Conservation (phyloP, 2,329 filamentous ascomycete genomes). For the Penicillium concentricum region DNA sequence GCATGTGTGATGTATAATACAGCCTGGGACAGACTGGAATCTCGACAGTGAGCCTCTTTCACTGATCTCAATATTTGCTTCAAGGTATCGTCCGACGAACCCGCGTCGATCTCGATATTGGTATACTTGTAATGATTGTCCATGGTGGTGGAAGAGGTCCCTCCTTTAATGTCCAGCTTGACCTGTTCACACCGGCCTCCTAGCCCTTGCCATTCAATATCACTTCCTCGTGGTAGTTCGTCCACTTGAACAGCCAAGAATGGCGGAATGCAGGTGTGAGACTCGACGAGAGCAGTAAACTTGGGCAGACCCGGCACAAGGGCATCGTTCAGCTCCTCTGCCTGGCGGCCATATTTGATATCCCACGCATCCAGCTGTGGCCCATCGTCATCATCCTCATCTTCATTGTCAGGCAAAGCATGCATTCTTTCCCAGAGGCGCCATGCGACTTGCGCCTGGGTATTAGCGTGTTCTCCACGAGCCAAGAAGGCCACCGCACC, state of each 20-base stretch:
- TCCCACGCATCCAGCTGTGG: conserved; percentile 49
- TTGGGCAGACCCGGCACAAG: conserved; percentile 23
- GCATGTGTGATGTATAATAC: conserved; percentile 38
- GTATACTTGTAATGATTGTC: conserved; percentile 28
- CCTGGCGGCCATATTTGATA: conserved; percentile 57
- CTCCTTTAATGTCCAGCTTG: conserved; percentile 20
- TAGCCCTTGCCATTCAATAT: conserved; percentile 80
- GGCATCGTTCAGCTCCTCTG: conserved; percentile 36
- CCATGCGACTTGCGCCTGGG: conserved; percentile 40
- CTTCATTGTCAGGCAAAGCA: conserved; percentile 16
- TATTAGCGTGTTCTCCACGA: conserved; percentile 31
- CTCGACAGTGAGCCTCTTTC: conserved; percentile 18
- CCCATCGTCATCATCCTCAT: conserved; percentile 52
- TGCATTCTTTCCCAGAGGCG: conserved; percentile 48
- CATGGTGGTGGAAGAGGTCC: conserved; percentile 22
- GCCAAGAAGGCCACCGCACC: conserved; percentile 74
- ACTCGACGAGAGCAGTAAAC: conserved; percentile 27
- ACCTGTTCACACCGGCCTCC: conserved; percentile 52
- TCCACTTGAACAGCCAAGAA: conserved; percentile 75
- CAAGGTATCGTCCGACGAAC: conserved; percentile 16
- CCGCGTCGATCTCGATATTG: conserved; percentile 32
- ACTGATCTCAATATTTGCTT: conserved; percentile 25
- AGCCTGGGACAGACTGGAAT: conserved; percentile 24
- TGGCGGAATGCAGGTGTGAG: conserved; percentile 53
- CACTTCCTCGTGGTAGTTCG: conserved; percentile 69